Base-by-base conservation (phyloP, 306 rosid species). In the Ceratonia siliqua region DNA sequence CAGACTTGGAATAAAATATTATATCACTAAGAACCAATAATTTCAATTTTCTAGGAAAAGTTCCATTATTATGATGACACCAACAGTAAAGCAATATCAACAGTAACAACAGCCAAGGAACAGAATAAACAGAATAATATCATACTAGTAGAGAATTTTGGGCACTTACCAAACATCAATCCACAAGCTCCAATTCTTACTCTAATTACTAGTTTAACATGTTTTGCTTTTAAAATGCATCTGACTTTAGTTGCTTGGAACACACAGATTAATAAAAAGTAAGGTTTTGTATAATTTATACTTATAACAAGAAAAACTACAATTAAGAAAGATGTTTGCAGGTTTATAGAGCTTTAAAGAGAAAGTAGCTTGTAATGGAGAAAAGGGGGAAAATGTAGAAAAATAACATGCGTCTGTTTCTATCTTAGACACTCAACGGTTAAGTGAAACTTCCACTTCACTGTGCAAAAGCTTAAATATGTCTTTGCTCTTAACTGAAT, bases 91-190 rank as follows among this genome's bases (percentile, higher is more conserved):
- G 30, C 12, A 57, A 65, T 13, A 13, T 45, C 79, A 67, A 24
- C 33, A 8, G 69, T 45, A 21, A 8, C 46, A 62, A 36, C 11
- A 42, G 42, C 15, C 35, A 45, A 22, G 21, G 28, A 43, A 33
- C 62, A 55, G 54, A 33, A 2, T 59, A 36, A 69, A 13, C 3
- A 49, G 35, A 49, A 61, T 53, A 50, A 9, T 8, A 70, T 35
- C 15, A 48, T 1, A 36, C 35, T 17, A 17, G 18, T 2, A 28
- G 4, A 49, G 48, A 70, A 33, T 4, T 25, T 45, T 7, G 30
- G 14, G 28, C 56, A 32, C 41, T 21, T 24, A 27, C 35, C 65
- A 61, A 78, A 62, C 36, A 63, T 43, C 58, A 72, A 71, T 4
- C 4, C 33, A 70, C 0, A 8, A 32, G 15, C 58, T 15, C 9